phyloP scores from a whole-genome alignment of 2,329 filamentous ascomycete genomes.

The Xylariales sp. region DNA sequence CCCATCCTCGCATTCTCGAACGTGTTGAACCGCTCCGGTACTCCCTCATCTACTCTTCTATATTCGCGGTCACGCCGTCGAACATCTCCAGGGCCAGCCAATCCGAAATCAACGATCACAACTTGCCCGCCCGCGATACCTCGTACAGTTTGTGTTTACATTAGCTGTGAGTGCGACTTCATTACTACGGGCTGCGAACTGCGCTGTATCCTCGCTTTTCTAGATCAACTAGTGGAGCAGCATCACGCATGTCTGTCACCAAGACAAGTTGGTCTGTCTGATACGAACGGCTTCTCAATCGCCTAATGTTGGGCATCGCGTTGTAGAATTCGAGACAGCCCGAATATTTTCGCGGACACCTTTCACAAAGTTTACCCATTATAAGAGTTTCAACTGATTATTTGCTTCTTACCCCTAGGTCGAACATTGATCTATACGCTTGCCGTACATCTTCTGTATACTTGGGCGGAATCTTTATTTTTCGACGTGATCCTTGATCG shows the following conservation, averaged over 20 bases:
- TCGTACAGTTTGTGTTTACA: conserved; percentile 11
- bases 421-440: conserved; percentile 25
- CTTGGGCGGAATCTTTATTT: conserved; percentile 23
- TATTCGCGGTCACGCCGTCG: conserved; percentile 7
- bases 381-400: conserved; percentile 13
- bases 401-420: conserved; percentile 24
- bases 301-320: not conserved
- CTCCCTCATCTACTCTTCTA: conserved; percentile 6
- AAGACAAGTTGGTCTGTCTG: conserved; percentile 4
- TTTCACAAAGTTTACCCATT: not conserved
- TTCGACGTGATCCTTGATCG: conserved; percentile 8
- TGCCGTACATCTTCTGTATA: conserved; percentile 37
- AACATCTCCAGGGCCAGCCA: conserved; percentile 11
- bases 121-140: conserved; percentile 12
- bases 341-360: not conserved
- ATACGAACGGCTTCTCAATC: conserved; percentile 24
- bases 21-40: not conserved
- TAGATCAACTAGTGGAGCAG: not conserved
- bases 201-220: not conserved
- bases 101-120: not conserved
- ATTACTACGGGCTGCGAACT: not conserved
- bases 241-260: conserved; percentile 6
- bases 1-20: conserved; percentile 8
- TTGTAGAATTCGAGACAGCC: not conserved
- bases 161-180: conserved; percentile 19